phyloP scores from a whole-genome alignment of 2,329 filamentous ascomycete genomes.

The Ceratocystis harringtonii region DNA sequence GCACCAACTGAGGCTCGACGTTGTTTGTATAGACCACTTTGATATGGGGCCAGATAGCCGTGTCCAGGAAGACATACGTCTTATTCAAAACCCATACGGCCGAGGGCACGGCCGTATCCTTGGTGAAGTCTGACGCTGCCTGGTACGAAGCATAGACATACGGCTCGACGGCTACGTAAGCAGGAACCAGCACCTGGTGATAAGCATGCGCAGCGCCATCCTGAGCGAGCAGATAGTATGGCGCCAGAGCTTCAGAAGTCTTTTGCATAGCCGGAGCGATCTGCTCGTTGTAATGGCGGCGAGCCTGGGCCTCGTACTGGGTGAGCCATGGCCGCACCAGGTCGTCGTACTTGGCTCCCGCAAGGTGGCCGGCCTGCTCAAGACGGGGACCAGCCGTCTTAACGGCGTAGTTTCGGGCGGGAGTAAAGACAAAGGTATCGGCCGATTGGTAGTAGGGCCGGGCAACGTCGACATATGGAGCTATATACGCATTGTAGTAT shows the following conservation, averaged over 20 bases:
- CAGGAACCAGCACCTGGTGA: constrained; percentile 56
- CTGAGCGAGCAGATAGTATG: constrained; percentile 56
- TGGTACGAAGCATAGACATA: constrained; percentile 56
- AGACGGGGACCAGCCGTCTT: constrained; percentile 63
- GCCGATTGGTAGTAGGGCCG: constrained; percentile 58
- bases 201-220: constrained; percentile 53
- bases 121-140: constrained; percentile 49
- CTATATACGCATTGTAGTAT: constrained; percentile 73
- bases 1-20: constrained; percentile 85
- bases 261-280: constrained; percentile 61
- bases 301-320: constrained; percentile 45
- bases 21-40: constrained; percentile 74
- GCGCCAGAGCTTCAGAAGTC: constrained; percentile 41
- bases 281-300: constrained; percentile 51
- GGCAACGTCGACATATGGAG: constrained; percentile 62
- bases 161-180: constrained; percentile 59
- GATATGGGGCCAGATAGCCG: constrained; percentile 66
- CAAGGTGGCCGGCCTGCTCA: constrained; percentile 50
- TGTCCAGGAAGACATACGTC: constrained; percentile 54
- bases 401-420: constrained; percentile 49
- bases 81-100: constrained; percentile 55
- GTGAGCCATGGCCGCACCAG: constrained; percentile 60
- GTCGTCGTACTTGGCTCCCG: constrained; percentile 60
- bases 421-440: constrained; percentile 51
- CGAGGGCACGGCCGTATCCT: constrained; percentile 57